These are phyloP conservation scores for Mycena sanguinolenta DNA, from an alignment of 768 basidiomycete genomes.

Conservation along the genomic window DNA sequence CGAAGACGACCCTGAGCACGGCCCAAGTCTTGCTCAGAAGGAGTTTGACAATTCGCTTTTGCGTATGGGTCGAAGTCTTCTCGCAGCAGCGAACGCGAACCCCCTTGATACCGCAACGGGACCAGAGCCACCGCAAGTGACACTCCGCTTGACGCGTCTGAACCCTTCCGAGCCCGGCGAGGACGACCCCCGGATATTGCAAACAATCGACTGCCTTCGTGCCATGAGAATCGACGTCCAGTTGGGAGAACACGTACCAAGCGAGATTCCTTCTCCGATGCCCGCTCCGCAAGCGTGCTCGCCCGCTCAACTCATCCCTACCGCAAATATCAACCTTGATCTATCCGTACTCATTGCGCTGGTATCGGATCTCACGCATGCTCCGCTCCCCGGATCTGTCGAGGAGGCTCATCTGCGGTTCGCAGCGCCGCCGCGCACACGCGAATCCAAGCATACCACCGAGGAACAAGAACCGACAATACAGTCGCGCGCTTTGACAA, in stretches of 20 bases:
- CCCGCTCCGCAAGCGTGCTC: slow-evolving; percentile 32
- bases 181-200: slow-evolving; percentile 68
- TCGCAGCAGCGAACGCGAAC: slow-evolving; percentile 74
- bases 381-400: slow-evolving; percentile 67
- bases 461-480: slow-evolving; percentile 56
- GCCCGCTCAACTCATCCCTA: slow-evolving; percentile 57
- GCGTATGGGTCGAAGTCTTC: slow-evolving; percentile 75
- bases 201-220: slow-evolving; percentile 68
- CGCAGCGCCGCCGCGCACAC: slow-evolving; percentile 64
- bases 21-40: slow-evolving; percentile 59
- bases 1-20: slow-evolving; percentile 52
- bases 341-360: slow-evolving; percentile 88
- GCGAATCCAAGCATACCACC: slow-evolving; percentile 64
- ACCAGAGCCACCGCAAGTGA: slow-evolving; percentile 59
- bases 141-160: slow-evolving; percentile 79
- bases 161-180: slow-evolving; percentile 54
- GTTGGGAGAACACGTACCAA: slow-evolving; percentile 67
- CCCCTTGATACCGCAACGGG: slow-evolving; percentile 54
- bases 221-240: slow-evolving; percentile 77
- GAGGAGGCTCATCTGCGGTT: slow-evolving; percentile 77
- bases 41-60: slow-evolving; percentile 82
- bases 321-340: slow-evolving; percentile 80
- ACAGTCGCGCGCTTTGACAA: slow-evolving; percentile 77
- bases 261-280: slow-evolving; percentile 39
- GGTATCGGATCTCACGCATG: slow-evolving; percentile 85